phyloP scores from a whole-genome alignment of 805 yeast species.

The Blastobotrys peoriensis region DNA sequence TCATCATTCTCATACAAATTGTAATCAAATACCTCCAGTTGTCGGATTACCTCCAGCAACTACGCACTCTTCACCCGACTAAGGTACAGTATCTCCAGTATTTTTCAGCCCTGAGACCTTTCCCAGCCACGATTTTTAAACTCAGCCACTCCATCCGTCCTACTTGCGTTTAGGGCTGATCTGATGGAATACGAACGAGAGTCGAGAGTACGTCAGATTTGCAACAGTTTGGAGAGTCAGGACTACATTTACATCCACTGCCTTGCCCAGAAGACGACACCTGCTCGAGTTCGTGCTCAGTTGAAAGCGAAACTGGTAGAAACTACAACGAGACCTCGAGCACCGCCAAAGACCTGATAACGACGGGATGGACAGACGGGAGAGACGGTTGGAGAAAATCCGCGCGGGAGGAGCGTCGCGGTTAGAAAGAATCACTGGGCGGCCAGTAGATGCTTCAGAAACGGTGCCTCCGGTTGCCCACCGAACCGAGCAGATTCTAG shows the following conservation, averaged over 20 bases:
- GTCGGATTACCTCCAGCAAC: too few relatives aligned
- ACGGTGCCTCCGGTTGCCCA: neutral
- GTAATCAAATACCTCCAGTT: too few relatives aligned
- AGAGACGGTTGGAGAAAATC: slow-evolving; percentile 29
- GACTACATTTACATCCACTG: slow-evolving; percentile 6
- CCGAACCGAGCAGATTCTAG: too few relatives aligned
- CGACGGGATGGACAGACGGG: slow-evolving; percentile 13
- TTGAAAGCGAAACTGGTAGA: slow-evolving; percentile 5
- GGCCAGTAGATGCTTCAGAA: slow-evolving; percentile 16
- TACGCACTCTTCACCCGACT: too few relatives aligned
- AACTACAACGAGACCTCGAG: neutral
- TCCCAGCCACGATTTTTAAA: too few relatives aligned
- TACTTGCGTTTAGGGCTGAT: too few relatives aligned
- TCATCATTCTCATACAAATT: too few relatives aligned
- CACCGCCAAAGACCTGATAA: neutral
- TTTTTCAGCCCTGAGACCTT: too few relatives aligned
- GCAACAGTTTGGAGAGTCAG: slow-evolving; percentile 7
- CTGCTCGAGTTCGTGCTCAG: slow-evolving; percentile 11
- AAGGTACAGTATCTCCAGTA: too few relatives aligned
- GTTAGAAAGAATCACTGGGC: slow-evolving; percentile 28
- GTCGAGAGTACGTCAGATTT: slow-evolving; percentile 3
- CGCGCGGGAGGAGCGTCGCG: slow-evolving; percentile 25
- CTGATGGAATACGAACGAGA: slow-evolving; percentile 9
- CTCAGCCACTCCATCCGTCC: too few relatives aligned
- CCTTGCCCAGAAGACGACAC: slow-evolving; percentile 3